These are phyloP conservation scores for Penicillium sp. DNA, from an alignment of 2,329 filamentous ascomycete species.

Conservation along the genomic window DNA sequence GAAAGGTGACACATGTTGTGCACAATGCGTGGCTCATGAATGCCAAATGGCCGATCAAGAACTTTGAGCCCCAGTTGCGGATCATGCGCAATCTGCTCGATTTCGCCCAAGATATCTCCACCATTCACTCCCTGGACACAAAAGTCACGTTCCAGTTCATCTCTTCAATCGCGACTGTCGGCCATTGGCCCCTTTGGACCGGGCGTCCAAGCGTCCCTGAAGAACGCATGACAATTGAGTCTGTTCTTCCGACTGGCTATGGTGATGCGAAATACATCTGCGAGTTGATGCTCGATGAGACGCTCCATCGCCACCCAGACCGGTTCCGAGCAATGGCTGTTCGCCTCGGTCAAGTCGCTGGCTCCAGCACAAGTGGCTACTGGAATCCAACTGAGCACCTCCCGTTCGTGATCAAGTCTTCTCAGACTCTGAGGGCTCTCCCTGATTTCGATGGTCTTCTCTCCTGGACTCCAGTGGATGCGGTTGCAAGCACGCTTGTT, in stretches of 20 bases:
- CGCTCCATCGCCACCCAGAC: conserved; percentile 44
- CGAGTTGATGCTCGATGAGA: conserved; percentile 52
- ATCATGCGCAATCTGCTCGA: conserved; percentile 18
- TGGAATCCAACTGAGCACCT: conserved; percentile 59
- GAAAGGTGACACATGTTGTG: conserved; percentile 48
- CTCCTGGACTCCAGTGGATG: conserved; percentile 52
- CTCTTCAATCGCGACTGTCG: conserved; percentile 45
- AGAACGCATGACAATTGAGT: conserved; percentile 34
- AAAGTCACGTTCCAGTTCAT: conserved; percentile 40
- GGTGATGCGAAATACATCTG: conserved; percentile 55
- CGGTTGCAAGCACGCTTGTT: conserved; percentile 37
- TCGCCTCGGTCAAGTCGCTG: conserved; percentile 56
- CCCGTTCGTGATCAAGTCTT: conserved; percentile 51
- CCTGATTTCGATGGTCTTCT: conserved; percentile 45
- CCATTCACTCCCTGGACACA: conserved; percentile 7
- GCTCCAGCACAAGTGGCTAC: conserved; percentile 50
- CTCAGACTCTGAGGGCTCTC: conserved; percentile 46
- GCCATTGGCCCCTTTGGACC: conserved; percentile 22
- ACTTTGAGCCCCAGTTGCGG: conserved; percentile 16
- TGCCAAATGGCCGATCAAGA: conserved; percentile 1
- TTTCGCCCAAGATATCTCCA: conserved; percentile 4
- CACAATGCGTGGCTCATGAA: conserved; percentile 31
- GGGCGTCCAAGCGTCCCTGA: conserved; percentile 8
- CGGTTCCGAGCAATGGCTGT: conserved; percentile 47
- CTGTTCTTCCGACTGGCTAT: conserved; percentile 48